These are phyloP conservation scores for Lichtheimia corymbifera DNA, from an alignment of 371 early-diverging fungal species.

Conservation along the genomic window DNA sequence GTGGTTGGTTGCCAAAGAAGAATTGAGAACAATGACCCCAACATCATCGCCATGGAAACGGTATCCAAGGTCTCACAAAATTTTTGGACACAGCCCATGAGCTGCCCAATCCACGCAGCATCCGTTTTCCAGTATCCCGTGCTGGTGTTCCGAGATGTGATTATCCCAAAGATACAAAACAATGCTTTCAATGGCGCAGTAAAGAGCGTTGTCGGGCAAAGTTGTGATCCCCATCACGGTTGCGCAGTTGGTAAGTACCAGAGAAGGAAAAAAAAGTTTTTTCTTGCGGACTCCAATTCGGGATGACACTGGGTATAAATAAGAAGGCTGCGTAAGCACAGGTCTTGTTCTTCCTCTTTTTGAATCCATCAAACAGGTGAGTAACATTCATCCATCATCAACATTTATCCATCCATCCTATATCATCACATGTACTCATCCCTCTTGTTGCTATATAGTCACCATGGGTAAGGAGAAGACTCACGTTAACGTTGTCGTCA, in stretches of 20 bases:
- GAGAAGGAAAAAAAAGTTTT: slow-evolving; percentile 1
- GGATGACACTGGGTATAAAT: background rate
- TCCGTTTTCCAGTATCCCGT: too few relatives aligned
- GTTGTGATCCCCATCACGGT: too few relatives aligned
- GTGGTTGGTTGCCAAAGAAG: too few relatives aligned
- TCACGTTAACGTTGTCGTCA: slow-evolving; percentile 96
- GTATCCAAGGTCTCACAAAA: too few relatives aligned
- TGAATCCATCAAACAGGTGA: slow-evolving; percentile 8
- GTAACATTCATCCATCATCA: slow-evolving; percentile 9
- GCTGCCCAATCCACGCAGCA: too few relatives aligned
- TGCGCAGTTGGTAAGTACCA: background rate
- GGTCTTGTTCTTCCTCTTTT: background rate
- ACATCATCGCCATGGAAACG: too few relatives aligned
- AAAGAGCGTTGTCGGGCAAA: too few relatives aligned
- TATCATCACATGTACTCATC: slow-evolving; percentile 1
- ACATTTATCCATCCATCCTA: slow-evolving; percentile 11
- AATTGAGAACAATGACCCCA: too few relatives aligned
- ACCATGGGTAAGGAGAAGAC: slow-evolving; percentile 89
- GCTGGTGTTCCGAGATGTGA: too few relatives aligned
- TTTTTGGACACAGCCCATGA: too few relatives aligned
- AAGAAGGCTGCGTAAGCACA: background rate
- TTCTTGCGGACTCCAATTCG: background rate
- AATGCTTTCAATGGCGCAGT: too few relatives aligned
- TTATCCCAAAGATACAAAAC: too few relatives aligned
- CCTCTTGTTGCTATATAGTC: slow-evolving; percentile 5